Base-by-base conservation (phyloP, 495 filamentous ascomycete genomes). In the Penicillium bialowiezense region DNA sequence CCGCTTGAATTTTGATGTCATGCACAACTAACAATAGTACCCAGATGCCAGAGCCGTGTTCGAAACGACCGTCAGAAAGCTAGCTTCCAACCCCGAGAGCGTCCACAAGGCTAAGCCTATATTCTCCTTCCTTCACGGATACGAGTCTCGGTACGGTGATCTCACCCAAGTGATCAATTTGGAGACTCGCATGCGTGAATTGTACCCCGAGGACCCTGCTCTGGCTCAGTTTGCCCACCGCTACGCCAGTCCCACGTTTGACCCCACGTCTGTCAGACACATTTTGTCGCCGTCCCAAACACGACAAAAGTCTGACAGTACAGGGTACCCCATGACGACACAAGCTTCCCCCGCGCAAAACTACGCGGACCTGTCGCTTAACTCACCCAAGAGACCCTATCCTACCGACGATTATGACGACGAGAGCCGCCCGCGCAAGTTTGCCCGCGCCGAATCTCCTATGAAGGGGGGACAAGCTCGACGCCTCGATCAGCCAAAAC, bases 61-160 rank as follows among this genome's bases (percentile, higher is more conserved):
- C 66, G 91, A 97, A 59, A 96, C 90, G 28, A 88, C 89, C 2
- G 88, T 96, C 42, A 84, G 83, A 57, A 85, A 84, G 42, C 75
- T 95, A 37, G 82, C 85, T 17, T 74, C 82, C 23, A 91, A 88
- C 49, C 79, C 84, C 0, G 86, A 92, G 52, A 76, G 76, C 28
- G 70, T 84, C 0, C 74, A 79, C 48, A 95, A 90, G 54, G 77
- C 89, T 5, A 95, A 95, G 59, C 82, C 85, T 3, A 80, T 98
- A 1, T 95, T 91, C 50, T 73, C 81, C 1, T 97, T 87, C 67
- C 91, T 98, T 58, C 91, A 98, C 64, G 84, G 89, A 45, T 97
- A 95, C 62, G 92, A 97, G 68, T 87, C 89, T n/a, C 79, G 88
- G 37, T 97, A 90, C 58, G 93, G 95, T 35, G 95, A 98, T 60